Base-by-base conservation (phyloP, 495 filamentous ascomycete genomes). In the Aspergillus wentii region DNA sequence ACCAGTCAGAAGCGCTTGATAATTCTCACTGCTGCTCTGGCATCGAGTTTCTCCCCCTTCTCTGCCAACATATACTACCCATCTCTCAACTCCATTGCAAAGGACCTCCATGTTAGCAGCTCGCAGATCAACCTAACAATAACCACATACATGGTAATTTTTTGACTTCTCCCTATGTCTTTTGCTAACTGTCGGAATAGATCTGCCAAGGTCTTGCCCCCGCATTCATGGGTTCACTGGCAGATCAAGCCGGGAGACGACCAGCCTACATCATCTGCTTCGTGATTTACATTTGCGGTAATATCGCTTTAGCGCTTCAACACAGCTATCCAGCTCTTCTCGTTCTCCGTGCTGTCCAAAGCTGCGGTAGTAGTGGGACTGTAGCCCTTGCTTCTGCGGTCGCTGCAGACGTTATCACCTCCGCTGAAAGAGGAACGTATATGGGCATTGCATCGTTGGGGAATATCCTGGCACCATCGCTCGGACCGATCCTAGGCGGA, bases 401-500 rank as follows among this genome's bases (percentile, higher is more conserved):
- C 6, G 69, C 66, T 0, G 61, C 68, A 1, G 73, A 76, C 46
- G 54, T 73, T 8, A 54, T 59, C 14, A 64, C 66, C 6, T 52
- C 65, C 5, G 41, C 59, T 9, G 72, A 79, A 31, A 46, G 75
- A 4, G 75, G 75, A 1, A 47, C 43, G 5, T 74, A 75, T 29
- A 61, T 79, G 37, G 72, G 57, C 0, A 49, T 61, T 18, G 51
- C 62, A 10, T 64, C 57, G 1, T 31, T 64, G 3, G 56, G 57
- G 0, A 56, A 54, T 6, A 58, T 62, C 15, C 54, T 66, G 11
- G 64, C 57, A 0, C 57, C 61, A 0, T 60, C 51, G 0, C 14
- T 85, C 1, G 78, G 76, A 1, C 81, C 81, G 0, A 69, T 85
- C 0, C 62, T 86, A 4, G 85, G 83, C 0, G 83, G 83, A 0